Percentiles rank a stretch among this genome's conserved stretches.
phyloP scores from a whole-genome alignment of 208 protist genomes.

The Trypanosoma congolense region DNA sequence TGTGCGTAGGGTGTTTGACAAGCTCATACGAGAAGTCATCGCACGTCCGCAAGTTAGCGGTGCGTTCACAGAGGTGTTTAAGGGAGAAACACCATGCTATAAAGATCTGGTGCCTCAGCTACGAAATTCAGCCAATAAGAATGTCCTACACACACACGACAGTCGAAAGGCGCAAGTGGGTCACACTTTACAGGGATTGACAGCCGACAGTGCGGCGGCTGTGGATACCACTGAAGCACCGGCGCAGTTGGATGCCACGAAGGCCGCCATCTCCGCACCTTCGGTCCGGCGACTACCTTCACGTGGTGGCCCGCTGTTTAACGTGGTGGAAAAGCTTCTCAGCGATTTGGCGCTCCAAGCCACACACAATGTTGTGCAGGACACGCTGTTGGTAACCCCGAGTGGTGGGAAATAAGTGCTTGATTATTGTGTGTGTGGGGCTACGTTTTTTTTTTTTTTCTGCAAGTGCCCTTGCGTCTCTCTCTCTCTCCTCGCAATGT shows the following conservation, averaged over 20 bases:
- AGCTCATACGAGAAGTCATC: conserved; percentile 63
- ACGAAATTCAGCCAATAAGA: not conserved
- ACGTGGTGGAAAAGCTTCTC: conserved; percentile 59
- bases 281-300: not conserved
- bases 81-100: conserved; percentile 19
- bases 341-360: conserved; percentile 20
- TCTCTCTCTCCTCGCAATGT: no score
- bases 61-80: conserved; percentile 50
- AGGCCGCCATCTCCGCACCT: not conserved
- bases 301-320: conserved; percentile 11
- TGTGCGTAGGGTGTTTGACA: conserved; percentile 46
- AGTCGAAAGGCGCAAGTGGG: not conserved
- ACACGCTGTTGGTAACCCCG: no score
- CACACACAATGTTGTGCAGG: conserved; percentile 5
- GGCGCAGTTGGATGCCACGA: not conserved
- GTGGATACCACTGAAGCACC: not conserved
- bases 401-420: no score
- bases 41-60: conserved; percentile 36
- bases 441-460: no score
- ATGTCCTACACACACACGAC: not conserved
- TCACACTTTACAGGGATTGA: not conserved
- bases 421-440: no score
- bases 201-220: not conserved
- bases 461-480: no score
- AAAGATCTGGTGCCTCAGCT: conserved; percentile 13